phyloP scores from a whole-genome alignment of 1,139 yeast genomes.

The Debaryomyces sp. region DNA sequence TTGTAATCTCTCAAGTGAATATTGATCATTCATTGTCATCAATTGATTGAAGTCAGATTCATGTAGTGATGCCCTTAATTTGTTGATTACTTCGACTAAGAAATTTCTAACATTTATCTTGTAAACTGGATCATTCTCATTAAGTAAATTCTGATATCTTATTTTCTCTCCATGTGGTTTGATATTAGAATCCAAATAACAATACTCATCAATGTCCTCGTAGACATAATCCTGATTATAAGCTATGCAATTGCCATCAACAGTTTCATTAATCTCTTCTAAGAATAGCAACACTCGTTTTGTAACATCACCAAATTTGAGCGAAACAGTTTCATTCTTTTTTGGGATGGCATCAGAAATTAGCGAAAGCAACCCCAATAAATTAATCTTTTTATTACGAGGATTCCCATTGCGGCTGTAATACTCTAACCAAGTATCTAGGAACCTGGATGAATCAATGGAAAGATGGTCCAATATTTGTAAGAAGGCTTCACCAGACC shows the following conservation, averaged over 20 bases:
- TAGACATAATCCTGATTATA: conserved; percentile 61
- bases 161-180: conserved; percentile 60
- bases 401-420: conserved; percentile 66
- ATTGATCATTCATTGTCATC: conserved; percentile 32
- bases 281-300: conserved; percentile 60
- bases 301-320: conserved; percentile 37
- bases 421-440: conserved; percentile 38
- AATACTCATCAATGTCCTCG: conserved; percentile 53
- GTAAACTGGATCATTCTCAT: conserved; percentile 60
- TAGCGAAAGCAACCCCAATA: conserved; percentile 59
- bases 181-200: conserved; percentile 48
- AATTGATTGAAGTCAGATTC: conserved; percentile 30
- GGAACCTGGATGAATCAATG: conserved; percentile 26
- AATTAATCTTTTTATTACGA: conserved; percentile 61
- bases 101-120: conserved; percentile 43
- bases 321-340: conserved; percentile 19
- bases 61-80: conserved; percentile 22
- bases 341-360: conserved; percentile 27
- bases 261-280: conserved; percentile 73
- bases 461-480: conserved; percentile 35
- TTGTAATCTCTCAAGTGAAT: conserved; percentile 36
- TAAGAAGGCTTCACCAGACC: conserved; percentile 48
- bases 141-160: conserved; percentile 51
- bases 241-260: conserved; percentile 61
- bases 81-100: conserved; percentile 24